These are phyloP conservation scores for Glycine latifolia DNA, from an alignment of 306 rosid species.

Conservation along the genomic window DNA sequence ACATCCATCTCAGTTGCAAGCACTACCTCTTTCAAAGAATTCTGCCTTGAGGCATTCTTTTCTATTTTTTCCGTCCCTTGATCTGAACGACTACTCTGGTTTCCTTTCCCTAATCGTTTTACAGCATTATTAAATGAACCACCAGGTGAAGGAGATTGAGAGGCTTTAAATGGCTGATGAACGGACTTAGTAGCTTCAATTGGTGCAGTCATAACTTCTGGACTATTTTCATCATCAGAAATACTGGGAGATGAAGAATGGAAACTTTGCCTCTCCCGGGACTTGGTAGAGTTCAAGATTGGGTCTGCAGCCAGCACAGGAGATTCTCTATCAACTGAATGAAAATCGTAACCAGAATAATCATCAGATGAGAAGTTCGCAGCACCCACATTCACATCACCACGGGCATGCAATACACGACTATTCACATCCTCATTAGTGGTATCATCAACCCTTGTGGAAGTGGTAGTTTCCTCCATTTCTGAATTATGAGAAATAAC, in stretches of 20 bases:
- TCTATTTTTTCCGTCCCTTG: slow-evolving; percentile 72
- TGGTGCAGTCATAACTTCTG: slow-evolving; percentile 58
- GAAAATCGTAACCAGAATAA: slow-evolving; percentile 90
- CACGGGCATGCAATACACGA: slow-evolving; percentile 48
- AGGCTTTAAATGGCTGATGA: slow-evolving; percentile 56
- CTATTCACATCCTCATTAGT: slow-evolving; percentile 52
- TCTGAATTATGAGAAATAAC: slow-evolving; percentile 64
- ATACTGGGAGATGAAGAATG: slow-evolving; percentile 76
- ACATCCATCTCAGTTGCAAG: slow-evolving; percentile 92
- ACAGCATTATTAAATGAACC: slow-evolving; percentile 69
- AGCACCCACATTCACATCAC: slow-evolving; percentile 53
- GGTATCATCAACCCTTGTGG: slow-evolving; percentile 48
- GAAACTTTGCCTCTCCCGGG: slow-evolving; percentile 72
- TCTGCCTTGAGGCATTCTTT: slow-evolving; percentile 71
- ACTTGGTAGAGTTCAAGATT: slow-evolving; percentile 61
- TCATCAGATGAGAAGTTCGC: slow-evolving; percentile 89
- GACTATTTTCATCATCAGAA: slow-evolving; percentile 81
- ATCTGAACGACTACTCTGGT: slow-evolving; percentile 77
- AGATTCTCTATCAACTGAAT: slow-evolving; percentile 78
- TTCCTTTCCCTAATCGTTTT: slow-evolving; percentile 77
- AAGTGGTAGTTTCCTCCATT: slow-evolving; percentile 48
- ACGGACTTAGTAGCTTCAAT: slow-evolving; percentile 55
- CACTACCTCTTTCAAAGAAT: slow-evolving; percentile 80
- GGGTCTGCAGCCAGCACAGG: slow-evolving; percentile 53
- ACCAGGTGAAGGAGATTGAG: slow-evolving; percentile 67